Evolutionary conservation across 495 filamentous ascomycete genomes (phyloP).

Genomic region (Mytilinidion resinicola): DNA sequence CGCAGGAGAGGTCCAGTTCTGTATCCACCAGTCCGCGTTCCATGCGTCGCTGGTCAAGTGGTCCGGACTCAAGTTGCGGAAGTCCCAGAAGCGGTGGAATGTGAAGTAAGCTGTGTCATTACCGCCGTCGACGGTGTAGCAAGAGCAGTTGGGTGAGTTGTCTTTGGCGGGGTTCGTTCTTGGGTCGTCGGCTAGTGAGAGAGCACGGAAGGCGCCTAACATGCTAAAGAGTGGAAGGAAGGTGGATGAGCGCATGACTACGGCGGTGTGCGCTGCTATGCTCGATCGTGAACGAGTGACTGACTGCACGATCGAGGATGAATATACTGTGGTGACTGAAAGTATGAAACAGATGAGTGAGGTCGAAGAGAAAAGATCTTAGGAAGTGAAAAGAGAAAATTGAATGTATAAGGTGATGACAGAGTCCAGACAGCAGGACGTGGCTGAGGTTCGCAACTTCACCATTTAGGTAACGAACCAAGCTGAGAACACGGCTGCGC

Average conservation of each 20-base stretch:
- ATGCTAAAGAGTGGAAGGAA: constrained; percentile 8
- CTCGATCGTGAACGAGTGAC: neutral
- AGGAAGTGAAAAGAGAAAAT: too few species aligned
- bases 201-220: constrained; percentile 8
- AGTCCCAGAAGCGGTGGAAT: constrained; percentile 64
- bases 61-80: constrained; percentile 44
- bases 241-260: neutral
- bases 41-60: constrained; percentile 31
- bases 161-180: constrained; percentile 9
- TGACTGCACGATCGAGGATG: too few species aligned
- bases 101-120: constrained; percentile 47
- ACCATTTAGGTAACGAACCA: too few species aligned
- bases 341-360: too few species aligned
- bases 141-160: constrained; percentile 19
- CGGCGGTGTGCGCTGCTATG: neutral
- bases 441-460: too few species aligned
- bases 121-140: constrained; percentile 18
- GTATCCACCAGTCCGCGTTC: constrained; percentile 51
- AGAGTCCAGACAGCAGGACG: too few species aligned
- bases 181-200: constrained; percentile 3
- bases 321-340: too few species aligned
- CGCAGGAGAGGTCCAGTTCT: constrained; percentile 51
- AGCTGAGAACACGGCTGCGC: too few species aligned
- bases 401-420: too few species aligned
- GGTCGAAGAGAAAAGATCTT: too few species aligned